phyloP scores from a whole-genome alignment of 768 basidiomycete genomes.

The Boletus pseudopeckii region DNA sequence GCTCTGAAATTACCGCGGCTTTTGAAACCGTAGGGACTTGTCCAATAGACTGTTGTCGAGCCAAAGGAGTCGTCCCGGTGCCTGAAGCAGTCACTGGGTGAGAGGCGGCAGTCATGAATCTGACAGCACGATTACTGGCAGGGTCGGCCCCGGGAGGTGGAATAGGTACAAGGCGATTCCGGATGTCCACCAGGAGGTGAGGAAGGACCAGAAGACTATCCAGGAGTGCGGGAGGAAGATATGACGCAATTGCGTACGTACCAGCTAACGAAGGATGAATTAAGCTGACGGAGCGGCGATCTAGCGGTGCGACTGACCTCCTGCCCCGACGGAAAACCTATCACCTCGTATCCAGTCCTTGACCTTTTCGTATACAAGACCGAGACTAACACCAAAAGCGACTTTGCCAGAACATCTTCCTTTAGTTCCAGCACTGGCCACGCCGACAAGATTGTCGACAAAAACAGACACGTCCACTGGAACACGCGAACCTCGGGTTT shows the following conservation, averaged over 20 bases:
- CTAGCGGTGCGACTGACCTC: slow-evolving; percentile 48
- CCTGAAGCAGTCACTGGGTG: slow-evolving; percentile 9
- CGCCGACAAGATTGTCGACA: slow-evolving; percentile 53
- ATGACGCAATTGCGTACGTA: slow-evolving; percentile 68
- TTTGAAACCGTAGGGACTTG: slow-evolving; percentile 7
- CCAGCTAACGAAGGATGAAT: slow-evolving; percentile 43
- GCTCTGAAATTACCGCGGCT: slow-evolving; percentile 12
- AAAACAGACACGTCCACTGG: slow-evolving; percentile 58
- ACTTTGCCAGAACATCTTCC: slow-evolving; percentile 35
- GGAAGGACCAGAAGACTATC: slow-evolving; percentile 67
- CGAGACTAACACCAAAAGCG: slow-evolving; percentile 44
- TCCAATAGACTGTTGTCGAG: slow-evolving; percentile 3
- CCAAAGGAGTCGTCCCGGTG: neutral
- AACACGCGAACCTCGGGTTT: slow-evolving; percentile 43
- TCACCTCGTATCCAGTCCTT: slow-evolving; percentile 63
- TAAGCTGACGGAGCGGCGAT: neutral
- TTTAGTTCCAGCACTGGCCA: slow-evolving; percentile 55
- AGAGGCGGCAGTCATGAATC: slow-evolving; percentile 14
- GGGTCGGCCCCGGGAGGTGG: slow-evolving; percentile 41
- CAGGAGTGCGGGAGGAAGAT: slow-evolving; percentile 61
- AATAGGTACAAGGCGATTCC: slow-evolving; percentile 56
- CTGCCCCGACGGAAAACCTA: slow-evolving; percentile 71
- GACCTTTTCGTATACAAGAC: slow-evolving; percentile 37
- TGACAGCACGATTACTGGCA: slow-evolving; percentile 25
- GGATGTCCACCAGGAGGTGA: slow-evolving; percentile 55